These are phyloP conservation scores for Starmerella powellii DNA, from an alignment of 805 yeast species.

Conservation along the genomic window DNA sequence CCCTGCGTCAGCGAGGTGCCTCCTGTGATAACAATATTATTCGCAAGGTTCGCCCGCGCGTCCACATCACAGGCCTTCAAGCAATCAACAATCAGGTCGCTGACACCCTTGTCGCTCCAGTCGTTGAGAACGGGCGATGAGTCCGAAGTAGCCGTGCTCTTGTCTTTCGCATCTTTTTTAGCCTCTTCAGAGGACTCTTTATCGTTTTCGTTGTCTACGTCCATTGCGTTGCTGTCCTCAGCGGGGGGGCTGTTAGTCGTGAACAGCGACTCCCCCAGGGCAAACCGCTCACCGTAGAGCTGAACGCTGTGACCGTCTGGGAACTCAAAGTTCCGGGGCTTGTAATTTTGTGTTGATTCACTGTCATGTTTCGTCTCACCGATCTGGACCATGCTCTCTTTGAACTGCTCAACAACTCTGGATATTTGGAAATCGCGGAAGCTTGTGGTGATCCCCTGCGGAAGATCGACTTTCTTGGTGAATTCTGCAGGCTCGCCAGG, in stretches of 20 bases:
- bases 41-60: conserved; percentile 76
- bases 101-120: conserved; percentile 33
- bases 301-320: conserved; percentile 53
- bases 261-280: conserved; percentile 62
- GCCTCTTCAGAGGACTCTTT: no score
- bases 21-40: conserved; percentile 79
- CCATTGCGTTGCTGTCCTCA: conserved; percentile 24
- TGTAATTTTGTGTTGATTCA: conserved; percentile 18
- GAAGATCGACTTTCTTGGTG: conserved; percentile 25
- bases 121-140: conserved; percentile 5
- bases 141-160: not conserved
- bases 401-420: conserved; percentile 55
- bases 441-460: conserved; percentile 32
- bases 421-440: conserved; percentile 46
- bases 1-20: conserved; percentile 74
- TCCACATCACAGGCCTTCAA: conserved; percentile 56
- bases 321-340: conserved; percentile 47
- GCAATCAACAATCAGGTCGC: conserved; percentile 48
- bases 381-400: conserved; percentile 37
- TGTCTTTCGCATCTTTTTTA: conserved; percentile 5
- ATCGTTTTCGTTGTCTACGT: conserved; percentile 8
- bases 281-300: conserved; percentile 47
- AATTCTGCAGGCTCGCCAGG: conserved; percentile 30
- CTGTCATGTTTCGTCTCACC: conserved; percentile 19
- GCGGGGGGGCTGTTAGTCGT: no score